Conservation (phyloP, 1,284 basidiomycete genomes). For the Ceratobasidium sp. region DNA sequence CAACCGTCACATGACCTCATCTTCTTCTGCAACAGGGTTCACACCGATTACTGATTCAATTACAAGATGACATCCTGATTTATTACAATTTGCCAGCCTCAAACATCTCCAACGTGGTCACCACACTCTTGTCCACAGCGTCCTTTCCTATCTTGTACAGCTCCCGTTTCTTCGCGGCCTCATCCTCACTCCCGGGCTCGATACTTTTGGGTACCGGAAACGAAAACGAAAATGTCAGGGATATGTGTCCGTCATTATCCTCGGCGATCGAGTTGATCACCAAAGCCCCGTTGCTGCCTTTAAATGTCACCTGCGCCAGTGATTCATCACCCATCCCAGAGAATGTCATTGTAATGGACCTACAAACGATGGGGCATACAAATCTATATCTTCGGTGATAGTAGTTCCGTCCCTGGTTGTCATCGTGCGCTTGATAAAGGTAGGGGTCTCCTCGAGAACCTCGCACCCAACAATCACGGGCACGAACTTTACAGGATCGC, state of each 20-base stretch:
- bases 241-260: not conserved
- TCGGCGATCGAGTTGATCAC: constrained; percentile 21
- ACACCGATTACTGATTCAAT: not conserved
- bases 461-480: not conserved
- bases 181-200: not conserved
- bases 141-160: not conserved
- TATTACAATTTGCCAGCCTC: constrained; percentile 33
- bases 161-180: not conserved
- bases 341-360: not conserved
- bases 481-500: constrained; percentile 15
- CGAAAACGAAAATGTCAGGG: constrained; percentile 25
- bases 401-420: not conserved
- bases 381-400: not conserved
- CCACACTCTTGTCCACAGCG: constrained; percentile 15
- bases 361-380: constrained; percentile 23
- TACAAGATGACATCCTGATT: not conserved
- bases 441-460: constrained; percentile 21
- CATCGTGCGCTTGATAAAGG: not conserved
- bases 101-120: constrained; percentile 20
- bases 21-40: constrained; percentile 30
- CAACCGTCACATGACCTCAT: constrained; percentile 19
- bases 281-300: not conserved
- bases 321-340: no score
- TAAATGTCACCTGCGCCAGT: constrained; percentile 6
- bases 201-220: not conserved